Base-by-base conservation (phyloP, 139 green algal genomes). In the Micromonas commoda region DNA sequence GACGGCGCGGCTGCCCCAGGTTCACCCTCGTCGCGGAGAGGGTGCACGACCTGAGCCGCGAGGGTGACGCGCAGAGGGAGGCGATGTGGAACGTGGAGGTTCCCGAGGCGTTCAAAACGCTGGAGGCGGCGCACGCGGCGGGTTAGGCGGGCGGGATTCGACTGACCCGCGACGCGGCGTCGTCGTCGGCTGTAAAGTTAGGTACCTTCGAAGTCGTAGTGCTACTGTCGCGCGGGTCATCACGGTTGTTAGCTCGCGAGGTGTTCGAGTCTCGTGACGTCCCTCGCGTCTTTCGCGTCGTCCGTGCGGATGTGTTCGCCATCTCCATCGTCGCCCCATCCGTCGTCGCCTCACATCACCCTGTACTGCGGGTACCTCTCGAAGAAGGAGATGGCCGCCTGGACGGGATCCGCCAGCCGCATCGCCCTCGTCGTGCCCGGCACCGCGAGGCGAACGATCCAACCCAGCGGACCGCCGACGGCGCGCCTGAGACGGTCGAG, bases 291-390 rank as follows among this genome's bases (percentile, higher is more conserved):
- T n/a, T n/a, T n/a, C n/a, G n/a, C n/a, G n/a, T n/a, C n/a, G n/a
- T n/a, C n/a, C n/a, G n/a, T n/a, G n/a, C n/a, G n/a, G n/a, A n/a
- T n/a, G n/a, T n/a, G n/a, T n/a, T n/a, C n/a, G n/a, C n/a, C n/a
- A n/a, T n/a, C n/a, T n/a, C n/a, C n/a, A 23, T 23, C 45, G 45
- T 57, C 45, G 45, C 45, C 9, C 16, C 45, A 57, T 57, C 45
- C 9, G 63, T 28, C 28, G 1, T 23, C 31, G 1, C 24, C 63
- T 32, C 63, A 70, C 16, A 39, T 32, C 63, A 70, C 63, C 1
- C 63, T 24, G 31, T 39, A 70, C 63, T 70, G 63, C 5, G 63
- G 63, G 63, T 70, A 70, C 6, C 63, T 28, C 5, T 70, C 63
- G 20, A 70, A 23, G 1, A 28, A 39, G 9, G 45, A 23, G 45